These are phyloP conservation scores for Dacryopinax primogenitus DNA, from an alignment of 768 basidiomycete genomes.

Conservation along the genomic window DNA sequence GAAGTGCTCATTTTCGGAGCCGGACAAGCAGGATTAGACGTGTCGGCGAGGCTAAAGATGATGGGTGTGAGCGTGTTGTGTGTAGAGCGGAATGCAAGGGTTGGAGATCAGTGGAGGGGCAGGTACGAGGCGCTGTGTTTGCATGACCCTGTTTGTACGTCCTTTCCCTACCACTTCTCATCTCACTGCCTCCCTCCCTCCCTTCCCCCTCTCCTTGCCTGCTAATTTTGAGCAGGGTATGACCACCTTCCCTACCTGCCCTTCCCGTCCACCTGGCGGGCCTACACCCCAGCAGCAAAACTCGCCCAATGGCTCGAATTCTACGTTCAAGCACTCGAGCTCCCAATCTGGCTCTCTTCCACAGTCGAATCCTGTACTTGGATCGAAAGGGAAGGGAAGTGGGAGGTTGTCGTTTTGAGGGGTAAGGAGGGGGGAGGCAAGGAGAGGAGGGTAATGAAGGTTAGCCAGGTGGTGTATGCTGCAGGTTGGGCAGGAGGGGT, in stretches of 20 bases:
- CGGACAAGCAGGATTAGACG: constrained; percentile 50
- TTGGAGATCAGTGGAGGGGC: constrained; percentile 55
- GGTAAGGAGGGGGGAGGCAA: constrained; percentile 2
- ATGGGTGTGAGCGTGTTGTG: constrained; percentile 44
- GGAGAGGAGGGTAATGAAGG: constrained; percentile 27
- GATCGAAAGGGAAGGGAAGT: constrained; percentile 15
- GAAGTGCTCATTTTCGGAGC: constrained; percentile 50
- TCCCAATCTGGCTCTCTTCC: constrained; percentile 46
- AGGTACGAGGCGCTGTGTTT: constrained; percentile 55
- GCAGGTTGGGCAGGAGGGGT: constrained; percentile 42
- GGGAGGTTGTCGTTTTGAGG: constrained; percentile 21
- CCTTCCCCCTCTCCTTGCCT: background rate
- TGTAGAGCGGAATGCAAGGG: constrained; percentile 46
- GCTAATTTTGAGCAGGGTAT: constrained; percentile 28
- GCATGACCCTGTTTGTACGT: constrained; percentile 56
- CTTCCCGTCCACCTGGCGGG: constrained; percentile 49
- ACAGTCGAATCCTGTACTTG: constrained; percentile 18
- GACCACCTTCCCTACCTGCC: constrained; percentile 51
- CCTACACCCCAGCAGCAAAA: constrained; percentile 44
- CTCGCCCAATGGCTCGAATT: constrained; percentile 54
- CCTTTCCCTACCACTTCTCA: constrained; percentile 3
- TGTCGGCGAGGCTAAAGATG: constrained; percentile 52
- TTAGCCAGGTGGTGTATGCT: constrained; percentile 42
- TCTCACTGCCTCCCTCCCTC: constrained; percentile 11
- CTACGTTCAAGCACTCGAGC: constrained; percentile 47